Evolutionary conservation across 2,329 filamentous ascomycete genomes (phyloP), one percentile per base, ranked within the genome.

Genomic region (Fusarium sulawesiense): DNA sequence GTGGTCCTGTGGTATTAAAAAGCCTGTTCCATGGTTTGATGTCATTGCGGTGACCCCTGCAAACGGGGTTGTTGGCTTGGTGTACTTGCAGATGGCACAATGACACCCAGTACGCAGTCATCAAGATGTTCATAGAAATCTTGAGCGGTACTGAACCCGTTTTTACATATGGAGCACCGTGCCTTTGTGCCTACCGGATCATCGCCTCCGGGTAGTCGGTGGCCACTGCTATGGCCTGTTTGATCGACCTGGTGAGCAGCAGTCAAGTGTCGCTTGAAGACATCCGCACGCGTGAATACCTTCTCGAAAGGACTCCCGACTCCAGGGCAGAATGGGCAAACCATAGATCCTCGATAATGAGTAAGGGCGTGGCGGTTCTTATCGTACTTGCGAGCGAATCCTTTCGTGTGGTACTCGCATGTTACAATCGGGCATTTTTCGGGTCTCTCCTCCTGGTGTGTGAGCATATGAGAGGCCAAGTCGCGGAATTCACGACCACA

Each of bases 301-400:
- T 98, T 98, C 80, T 98, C 95, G 8, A 92, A 92, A 2, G 93
- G 88, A 5, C 93, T 94, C 8, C 94, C 94, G 21, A 91, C 92
- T 6, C 94, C 93, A 0, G 94, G 93, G 73, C 96, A 98, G 80
- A 98, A 98, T 7, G 94, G 94, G 76, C 96, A 99, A 10, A 97
- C 92, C 94, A 98, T 98, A 16, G 93, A 98, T 11, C 95, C 95
- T 80, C 97, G 97, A 85, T 98, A 99, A 78, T 98, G 96, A 4
- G 95, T 98, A 69, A 98, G 82, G 3, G 95, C 97, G 78, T 99
- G 96, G 14, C 96, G 86, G 80, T 98, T 98, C 85, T 98, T 98
- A 83, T 98, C 96, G 78, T 98, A 99, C 80, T 98, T 98, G 66
- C 95, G 88, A 5, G 95, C 95, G 76, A 98, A 98, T 0, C 95